phyloP scores from a whole-genome alignment of 2,329 filamentous ascomycete genomes.

The Orbilia ellipsospora region DNA sequence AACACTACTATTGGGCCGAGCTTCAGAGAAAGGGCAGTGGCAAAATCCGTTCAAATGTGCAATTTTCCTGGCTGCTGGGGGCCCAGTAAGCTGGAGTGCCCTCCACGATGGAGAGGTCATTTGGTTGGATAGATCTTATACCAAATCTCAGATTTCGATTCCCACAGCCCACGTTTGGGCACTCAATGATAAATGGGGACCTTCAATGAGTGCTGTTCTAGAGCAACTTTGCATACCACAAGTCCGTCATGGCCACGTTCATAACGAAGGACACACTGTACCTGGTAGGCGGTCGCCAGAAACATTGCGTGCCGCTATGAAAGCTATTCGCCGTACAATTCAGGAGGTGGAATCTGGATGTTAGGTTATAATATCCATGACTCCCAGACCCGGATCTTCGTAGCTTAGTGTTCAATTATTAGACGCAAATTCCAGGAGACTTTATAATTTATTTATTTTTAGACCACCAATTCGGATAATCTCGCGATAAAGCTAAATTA shows the following conservation, averaged over 20 bases:
- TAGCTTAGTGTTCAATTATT: too few species aligned
- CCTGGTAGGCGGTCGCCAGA: constrained; percentile 36
- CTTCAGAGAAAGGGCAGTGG: background rate
- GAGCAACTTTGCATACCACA: constrained; percentile 17
- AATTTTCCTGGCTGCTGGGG: constrained; percentile 29
- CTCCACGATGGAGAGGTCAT: constrained; percentile 12
- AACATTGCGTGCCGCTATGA: constrained; percentile 16
- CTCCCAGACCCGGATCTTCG: too few species aligned
- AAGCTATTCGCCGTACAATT: constrained; percentile 32
- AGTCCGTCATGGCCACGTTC: constrained; percentile 15
- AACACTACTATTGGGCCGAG: constrained; percentile 9
- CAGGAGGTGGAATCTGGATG: constrained; percentile 23
- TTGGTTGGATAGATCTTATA: constrained; percentile 4
- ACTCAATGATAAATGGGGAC: constrained; percentile 18
- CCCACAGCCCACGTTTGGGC: constrained; percentile 44
- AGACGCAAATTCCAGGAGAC: too few species aligned
- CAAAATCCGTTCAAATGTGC: constrained; percentile 39
- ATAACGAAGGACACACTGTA: constrained; percentile 38
- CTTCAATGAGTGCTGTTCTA: constrained; percentile 23
- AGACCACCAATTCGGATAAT: too few species aligned
- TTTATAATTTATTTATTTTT: too few species aligned
- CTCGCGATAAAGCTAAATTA: too few species aligned
- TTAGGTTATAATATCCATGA: background rate
- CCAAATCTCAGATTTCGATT: constrained; percentile 25
- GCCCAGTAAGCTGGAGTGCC: constrained; percentile 6